These are phyloP conservation scores for Parasitella parasitica DNA, from an alignment of 371 early-diverging fungal genomes.

Conservation along the genomic window DNA sequence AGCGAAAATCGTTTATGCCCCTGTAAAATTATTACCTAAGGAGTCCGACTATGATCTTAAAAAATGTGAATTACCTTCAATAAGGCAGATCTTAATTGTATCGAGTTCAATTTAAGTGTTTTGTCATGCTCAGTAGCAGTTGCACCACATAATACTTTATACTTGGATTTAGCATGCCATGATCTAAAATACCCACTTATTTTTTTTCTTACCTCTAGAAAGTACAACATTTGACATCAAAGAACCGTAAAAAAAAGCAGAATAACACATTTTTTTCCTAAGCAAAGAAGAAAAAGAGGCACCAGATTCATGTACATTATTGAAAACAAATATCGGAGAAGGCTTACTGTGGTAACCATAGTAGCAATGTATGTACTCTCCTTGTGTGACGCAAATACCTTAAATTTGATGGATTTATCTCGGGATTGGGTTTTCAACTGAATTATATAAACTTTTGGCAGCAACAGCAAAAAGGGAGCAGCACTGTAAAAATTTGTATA, in stretches of 20 bases:
- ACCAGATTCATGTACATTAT: too few relatives aligned
- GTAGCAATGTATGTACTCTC: background rate
- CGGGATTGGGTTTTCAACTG: slow-evolving; percentile 6
- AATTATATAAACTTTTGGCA: slow-evolving; percentile 6
- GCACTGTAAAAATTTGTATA: background rate
- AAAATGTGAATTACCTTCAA: slow-evolving; percentile 24
- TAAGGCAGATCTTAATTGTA: slow-evolving; percentile 24
- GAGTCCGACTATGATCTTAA: background rate
- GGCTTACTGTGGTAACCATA: background rate
- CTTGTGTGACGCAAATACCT: slow-evolving; percentile 6
- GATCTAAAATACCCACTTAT: background rate
- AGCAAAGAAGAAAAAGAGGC: too few relatives aligned
- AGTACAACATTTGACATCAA: slow-evolving; percentile 35
- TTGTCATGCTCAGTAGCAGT: slow-evolving; percentile 10
- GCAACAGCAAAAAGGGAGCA: background rate
- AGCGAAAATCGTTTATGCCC: slow-evolving; percentile 33
- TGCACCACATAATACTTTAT: slow-evolving; percentile 39
- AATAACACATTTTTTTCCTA: slow-evolving; percentile 4
- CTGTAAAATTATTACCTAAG: slow-evolving; percentile 14
- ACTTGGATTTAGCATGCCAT: background rate
- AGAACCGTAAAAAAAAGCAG: slow-evolving; percentile 45
- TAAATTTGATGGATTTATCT: background rate
- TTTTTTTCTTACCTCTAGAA: slow-evolving; percentile 26
- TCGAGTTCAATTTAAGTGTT: slow-evolving; percentile 15
- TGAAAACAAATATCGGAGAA: too few relatives aligned